Evolutionary conservation across 1,139 yeast species (phyloP), one percentile per base, ranked within the genome.

Genomic region (Wickerhamomyces sp.): DNA sequence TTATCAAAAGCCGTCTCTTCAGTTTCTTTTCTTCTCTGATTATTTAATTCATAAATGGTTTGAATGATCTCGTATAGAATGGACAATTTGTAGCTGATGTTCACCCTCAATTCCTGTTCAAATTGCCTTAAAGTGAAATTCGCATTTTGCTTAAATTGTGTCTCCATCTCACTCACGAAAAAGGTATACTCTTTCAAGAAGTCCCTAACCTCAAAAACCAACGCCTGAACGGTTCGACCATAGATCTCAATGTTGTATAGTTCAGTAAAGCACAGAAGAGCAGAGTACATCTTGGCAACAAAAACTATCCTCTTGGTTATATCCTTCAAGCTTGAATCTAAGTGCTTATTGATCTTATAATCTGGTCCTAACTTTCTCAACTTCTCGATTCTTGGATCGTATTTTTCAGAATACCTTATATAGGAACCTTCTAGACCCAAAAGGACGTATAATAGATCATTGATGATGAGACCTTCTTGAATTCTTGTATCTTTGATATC

Each of bases 361-460:
- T 85, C 93, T 1, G 95, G 94, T 0, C 95, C 95, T 15, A 62
- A 63, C 6, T 84, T 66, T 39, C 76, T 60, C 10, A 64, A 56
- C 8, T 60, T 60, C 5, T 61, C 48, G 18, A 66, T 62, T 0
- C 51, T 44, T 4, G 79, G 78, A 56, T 81, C 78, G 56, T 77
- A 87, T 30, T 72, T 70, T 43, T 79, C 86, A 39, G 83, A 74
- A 59, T 77, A 87, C 39, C 91, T 70, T 29, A 93, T 79, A 56
- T 84, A 89, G 34, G 73, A 72, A 0, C 98, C 97, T 61, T 90
- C 96, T 38, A 78, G 68, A 0, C 98, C 98, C 42, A 82, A 57
- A 27, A 93, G 64, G 2, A 86, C 81, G 55, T 75, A 77, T 23
- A 89, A 58, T 13, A 90, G 62, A 61, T 93, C 99, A 49, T 78